Conservation (phyloP, 2,329 filamentous ascomycete species). For the Phaeophleospora eucalypticola region DNA sequence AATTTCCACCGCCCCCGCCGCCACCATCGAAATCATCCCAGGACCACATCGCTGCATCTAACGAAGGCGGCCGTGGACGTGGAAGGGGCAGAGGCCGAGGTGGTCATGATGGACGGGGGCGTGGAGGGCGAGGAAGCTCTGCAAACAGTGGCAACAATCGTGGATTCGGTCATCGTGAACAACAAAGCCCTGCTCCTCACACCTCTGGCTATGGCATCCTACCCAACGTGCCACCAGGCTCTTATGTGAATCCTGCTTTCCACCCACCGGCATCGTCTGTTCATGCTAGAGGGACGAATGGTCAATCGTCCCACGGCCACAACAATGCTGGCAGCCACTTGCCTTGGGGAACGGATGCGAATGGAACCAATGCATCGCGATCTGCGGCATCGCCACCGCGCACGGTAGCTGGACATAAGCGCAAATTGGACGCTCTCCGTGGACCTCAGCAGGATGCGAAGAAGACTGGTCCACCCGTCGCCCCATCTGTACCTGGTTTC, state of each 20-base stretch:
- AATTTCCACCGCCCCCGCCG: slow-evolving; percentile 49
- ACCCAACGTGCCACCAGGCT: slow-evolving; percentile 23
- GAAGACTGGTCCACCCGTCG: slow-evolving; percentile 19
- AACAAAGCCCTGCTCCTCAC: neutral
- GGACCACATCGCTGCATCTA: neutral
- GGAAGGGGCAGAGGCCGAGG: slow-evolving; percentile 30
- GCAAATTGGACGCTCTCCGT: slow-evolving; percentile 32
- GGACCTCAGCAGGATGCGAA: slow-evolving; percentile 14
- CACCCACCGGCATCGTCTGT: neutral
- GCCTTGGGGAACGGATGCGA: too few species aligned
- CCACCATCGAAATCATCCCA: slow-evolving; percentile 31
- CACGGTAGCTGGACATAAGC: slow-evolving; percentile 29
- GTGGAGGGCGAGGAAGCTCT: slow-evolving; percentile 11
- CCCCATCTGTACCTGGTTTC: slow-evolving; percentile 32
- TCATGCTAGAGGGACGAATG: neutral
- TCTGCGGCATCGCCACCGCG: slow-evolving; percentile 9
- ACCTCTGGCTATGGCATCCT: neutral
- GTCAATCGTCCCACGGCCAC: neutral
- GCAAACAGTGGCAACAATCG: neutral
- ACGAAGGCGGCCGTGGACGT: slow-evolving; percentile 19
- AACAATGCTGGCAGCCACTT: neutral
- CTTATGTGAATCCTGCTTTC: slow-evolving; percentile 32
- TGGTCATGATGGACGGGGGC: slow-evolving; percentile 11
- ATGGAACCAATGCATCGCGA: neutral
- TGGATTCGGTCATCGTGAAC: neutral